A percentile compares a stretch with the other conserved stretches of the same genome.
Conservation (phyloP, 441 rosid species). For the Erodium trifolium region DNA sequence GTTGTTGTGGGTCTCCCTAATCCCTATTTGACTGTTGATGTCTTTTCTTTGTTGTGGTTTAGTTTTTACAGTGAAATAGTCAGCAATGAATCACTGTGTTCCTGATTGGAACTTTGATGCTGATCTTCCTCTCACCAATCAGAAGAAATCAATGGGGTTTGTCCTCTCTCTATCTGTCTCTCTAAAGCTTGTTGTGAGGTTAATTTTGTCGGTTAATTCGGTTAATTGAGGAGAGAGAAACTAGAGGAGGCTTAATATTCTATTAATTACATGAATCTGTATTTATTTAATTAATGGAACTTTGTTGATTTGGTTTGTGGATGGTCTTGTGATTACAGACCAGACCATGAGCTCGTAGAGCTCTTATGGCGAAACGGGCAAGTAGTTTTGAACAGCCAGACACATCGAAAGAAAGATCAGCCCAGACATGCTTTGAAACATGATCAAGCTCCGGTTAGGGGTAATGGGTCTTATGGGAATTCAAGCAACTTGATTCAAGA, state of each 20-base stretch:
- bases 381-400: conserved; percentile 52
- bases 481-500: conserved; percentile 39
- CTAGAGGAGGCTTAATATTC: no score
- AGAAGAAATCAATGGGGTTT: conserved; percentile 36
- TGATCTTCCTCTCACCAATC: conserved; percentile 32
- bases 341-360: conserved; percentile 50
- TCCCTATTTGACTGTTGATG: neutral
- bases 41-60: conserved; percentile 3
- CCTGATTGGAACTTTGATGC: conserved; percentile 51
- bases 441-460: conserved; percentile 20
- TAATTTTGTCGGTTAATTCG: no score
- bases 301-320: conserved; percentile 8
- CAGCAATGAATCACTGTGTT: conserved; percentile 48
- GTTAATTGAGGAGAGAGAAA: no score
- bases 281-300: no score
- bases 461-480: conserved; percentile 23
- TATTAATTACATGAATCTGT: no score
- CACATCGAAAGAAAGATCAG: conserved; percentile 32
- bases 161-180: neutral
- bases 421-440: conserved; percentile 24
- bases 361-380: conserved; percentile 58
- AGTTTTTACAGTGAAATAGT: conserved; percentile 17
- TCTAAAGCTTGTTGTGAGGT: neutral
- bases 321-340: conserved; percentile 26
- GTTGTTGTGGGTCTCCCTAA: neutral